Conservation (phyloP, 768 basidiomycete species). For the Cystofilobasidium capitatum region DNA sequence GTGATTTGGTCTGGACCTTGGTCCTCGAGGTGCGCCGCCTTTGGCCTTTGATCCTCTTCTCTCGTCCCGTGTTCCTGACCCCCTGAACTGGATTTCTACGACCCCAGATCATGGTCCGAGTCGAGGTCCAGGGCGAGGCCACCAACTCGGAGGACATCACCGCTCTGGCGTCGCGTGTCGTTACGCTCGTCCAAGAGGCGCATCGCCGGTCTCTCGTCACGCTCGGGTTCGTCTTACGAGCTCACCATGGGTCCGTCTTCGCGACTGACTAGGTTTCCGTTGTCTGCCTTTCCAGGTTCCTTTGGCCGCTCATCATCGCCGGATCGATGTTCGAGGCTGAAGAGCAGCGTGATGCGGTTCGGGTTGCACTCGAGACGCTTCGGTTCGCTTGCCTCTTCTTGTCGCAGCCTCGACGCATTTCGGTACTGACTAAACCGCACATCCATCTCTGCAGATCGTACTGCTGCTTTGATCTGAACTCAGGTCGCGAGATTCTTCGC, state of each 20-base stretch:
- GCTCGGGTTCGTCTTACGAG: neutral
- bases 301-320: slow-evolving; percentile 7
- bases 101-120: slow-evolving; percentile 5
- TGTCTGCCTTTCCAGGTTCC: neutral
- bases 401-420: no score
- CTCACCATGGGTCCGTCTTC: neutral
- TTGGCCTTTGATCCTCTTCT: neutral
- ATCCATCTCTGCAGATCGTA: neutral
- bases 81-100: no score
- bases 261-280: neutral
- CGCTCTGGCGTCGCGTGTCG: neutral
- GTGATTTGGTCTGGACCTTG: neutral
- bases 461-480: neutral
- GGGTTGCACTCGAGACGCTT: neutral
- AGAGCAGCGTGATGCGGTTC: neutral
- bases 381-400: neutral
- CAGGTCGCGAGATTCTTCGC: slow-evolving; percentile 3
- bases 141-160: neutral
- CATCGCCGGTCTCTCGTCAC: slow-evolving; percentile 3
- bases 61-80: no score
- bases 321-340: neutral
- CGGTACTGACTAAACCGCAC: no score
- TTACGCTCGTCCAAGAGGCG: slow-evolving; percentile 1
- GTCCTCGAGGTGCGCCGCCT: neutral
- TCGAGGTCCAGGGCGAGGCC: slow-evolving; percentile 1